Conservation (phyloP, 768 basidiomycete species). For the Kwoniella mangroviensis region DNA sequence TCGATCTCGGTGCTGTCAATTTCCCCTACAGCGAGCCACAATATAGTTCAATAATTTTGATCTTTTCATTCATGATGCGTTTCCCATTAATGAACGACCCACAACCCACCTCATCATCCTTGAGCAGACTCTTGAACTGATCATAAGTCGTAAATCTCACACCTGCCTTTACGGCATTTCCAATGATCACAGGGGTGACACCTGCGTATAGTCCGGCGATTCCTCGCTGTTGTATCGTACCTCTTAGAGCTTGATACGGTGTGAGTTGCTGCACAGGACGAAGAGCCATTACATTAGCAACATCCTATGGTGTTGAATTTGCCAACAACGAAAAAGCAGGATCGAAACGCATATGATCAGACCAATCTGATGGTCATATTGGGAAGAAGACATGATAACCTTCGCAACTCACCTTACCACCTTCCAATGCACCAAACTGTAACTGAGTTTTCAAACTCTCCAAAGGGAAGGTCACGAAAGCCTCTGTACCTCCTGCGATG, state of each 20-base stretch:
- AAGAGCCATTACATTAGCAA: not conserved
- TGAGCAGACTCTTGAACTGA: slow-evolving; percentile 80
- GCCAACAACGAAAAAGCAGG: too few relatives aligned
- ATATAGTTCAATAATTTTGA: too few relatives aligned
- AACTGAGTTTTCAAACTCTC: slow-evolving; percentile 93
- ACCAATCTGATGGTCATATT: not conserved
- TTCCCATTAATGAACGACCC: not conserved
- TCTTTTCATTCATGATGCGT: too few relatives aligned
- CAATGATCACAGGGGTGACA: slow-evolving; percentile 83
- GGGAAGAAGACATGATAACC: too few relatives aligned
- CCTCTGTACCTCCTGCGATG: slow-evolving; percentile 90
- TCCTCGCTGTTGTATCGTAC: slow-evolving; percentile 76
- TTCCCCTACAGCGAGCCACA: slow-evolving; percentile 69
- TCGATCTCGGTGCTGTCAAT: slow-evolving; percentile 80
- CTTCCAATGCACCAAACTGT: slow-evolving; percentile 69
- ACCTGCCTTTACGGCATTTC: slow-evolving; percentile 91
- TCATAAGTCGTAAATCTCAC: slow-evolving; percentile 96
- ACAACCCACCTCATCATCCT: slow-evolving; percentile 74
- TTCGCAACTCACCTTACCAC: slow-evolving; percentile 41
- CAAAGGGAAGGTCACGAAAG: slow-evolving; percentile 77
- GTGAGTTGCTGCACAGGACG: slow-evolving; percentile 64
- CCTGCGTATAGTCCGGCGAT: slow-evolving; percentile 89
- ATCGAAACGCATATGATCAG: not conserved
- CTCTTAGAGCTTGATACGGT: slow-evolving; percentile 72
- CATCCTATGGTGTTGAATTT: too few relatives aligned